Base-by-base conservation (phyloP, 805 yeast species). In the Kodamaea kaohsiungensis region DNA sequence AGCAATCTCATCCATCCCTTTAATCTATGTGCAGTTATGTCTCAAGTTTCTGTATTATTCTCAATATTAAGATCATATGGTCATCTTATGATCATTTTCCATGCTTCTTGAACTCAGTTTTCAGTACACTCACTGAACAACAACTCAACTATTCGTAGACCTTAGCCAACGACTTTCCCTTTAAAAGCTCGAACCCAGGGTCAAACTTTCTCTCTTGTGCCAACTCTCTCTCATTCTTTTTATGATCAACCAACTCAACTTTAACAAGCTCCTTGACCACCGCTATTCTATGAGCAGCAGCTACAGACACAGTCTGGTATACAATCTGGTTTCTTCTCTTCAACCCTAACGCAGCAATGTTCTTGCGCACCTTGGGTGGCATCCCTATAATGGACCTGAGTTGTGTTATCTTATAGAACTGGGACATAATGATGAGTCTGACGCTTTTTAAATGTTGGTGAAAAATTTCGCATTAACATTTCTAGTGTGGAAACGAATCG, bases 381-480 rank as follows among this genome's bases (percentile, higher is more conserved):
- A 91, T 78, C 1, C 97, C 97, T 57, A 93, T 91, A 5, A 91
- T 79, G 1, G 98, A 91, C 67, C 96, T 83, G 51, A 80, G 73
- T 63, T 91, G 91, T 17, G 91, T 85, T 54, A 91, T 83, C 68
- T 88, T 85, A 63, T 76, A 76, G 58, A 66, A 60, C 61, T 56
- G 55, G 35, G 60, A 51, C 60, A 57, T 55, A 43, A n/a, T 43
- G 50, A 16, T 42, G 27, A 15, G n/a, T n/a, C n/a, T n/a, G n/a
- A n/a, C n/a, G n/a, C n/a, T 17, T 38, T 38, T 16, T 40, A 3
- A 16, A 17, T 22, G 45, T 30, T 27, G 39, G 19, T 47, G 43
- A 48, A 48, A 42, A 42, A 18, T 48, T 18, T 15, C n/a, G 48
- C 19, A 30, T 30, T 30, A 2, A 22, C 6, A 30, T 12, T 30